phyloP scores from a whole-genome alignment of 2,329 filamentous ascomycete species.

The Tolypocladium album region DNA sequence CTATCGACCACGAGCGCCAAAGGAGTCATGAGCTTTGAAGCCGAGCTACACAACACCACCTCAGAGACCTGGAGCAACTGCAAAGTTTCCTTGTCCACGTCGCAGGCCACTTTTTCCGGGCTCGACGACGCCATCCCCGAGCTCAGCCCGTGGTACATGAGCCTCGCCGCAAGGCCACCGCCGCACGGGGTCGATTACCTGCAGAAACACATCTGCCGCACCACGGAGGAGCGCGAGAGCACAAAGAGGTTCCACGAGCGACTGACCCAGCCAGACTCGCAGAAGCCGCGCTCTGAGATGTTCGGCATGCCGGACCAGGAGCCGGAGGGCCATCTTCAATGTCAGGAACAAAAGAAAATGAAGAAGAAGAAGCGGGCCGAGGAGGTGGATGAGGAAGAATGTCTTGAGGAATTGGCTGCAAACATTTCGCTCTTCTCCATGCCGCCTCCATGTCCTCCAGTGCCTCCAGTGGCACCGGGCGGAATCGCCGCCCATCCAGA shows the following conservation, averaged over 20 bases:
- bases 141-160: slow-evolving; percentile 46
- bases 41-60: slow-evolving; percentile 49
- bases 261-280: slow-evolving; percentile 8
- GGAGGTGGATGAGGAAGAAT: too few species aligned
- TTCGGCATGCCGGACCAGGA: slow-evolving; percentile 2
- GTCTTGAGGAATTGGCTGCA: too few species aligned
- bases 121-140: slow-evolving; percentile 43
- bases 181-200: slow-evolving; percentile 8
- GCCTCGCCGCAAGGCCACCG: slow-evolving; percentile 22
- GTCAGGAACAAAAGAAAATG: neutral
- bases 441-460: too few species aligned
- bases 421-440: too few species aligned
- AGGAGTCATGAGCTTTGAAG: slow-evolving; percentile 48
- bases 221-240: slow-evolving; percentile 25
- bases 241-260: slow-evolving; percentile 17
- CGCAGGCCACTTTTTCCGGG: slow-evolving; percentile 46
- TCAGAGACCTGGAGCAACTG: slow-evolving; percentile 54
- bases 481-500: too few species aligned
- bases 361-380: neutral
- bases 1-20: slow-evolving; percentile 45
- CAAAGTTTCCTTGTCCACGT: slow-evolving; percentile 51
- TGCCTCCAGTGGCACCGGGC: too few species aligned
- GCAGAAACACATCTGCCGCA: slow-evolving; percentile 19
- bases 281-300: slow-evolving; percentile 2
- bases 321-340: neutral